These are phyloP conservation scores for Neofusicoccum laricinum DNA, from an alignment of 2,329 filamentous ascomycete genomes.

Conservation along the genomic window DNA sequence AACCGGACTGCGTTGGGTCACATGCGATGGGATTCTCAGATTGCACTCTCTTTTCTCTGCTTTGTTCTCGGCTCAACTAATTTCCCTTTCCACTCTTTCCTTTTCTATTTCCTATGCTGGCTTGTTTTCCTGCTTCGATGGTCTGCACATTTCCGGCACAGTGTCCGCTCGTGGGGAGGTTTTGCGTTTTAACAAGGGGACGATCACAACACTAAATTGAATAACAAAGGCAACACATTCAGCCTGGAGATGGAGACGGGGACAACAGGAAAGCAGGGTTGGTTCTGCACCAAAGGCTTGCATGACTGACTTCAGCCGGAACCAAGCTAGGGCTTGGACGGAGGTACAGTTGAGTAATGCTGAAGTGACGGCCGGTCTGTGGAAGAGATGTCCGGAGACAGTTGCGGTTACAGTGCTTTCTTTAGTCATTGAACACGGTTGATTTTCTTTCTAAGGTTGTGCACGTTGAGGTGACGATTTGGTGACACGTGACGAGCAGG, in stretches of 20 bases:
- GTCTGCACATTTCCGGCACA: conserved; percentile 15
- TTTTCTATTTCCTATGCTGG: conserved; percentile 1
- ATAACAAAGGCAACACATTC: not conserved
- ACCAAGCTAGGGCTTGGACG: not conserved
- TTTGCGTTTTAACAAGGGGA: conserved; percentile 15
- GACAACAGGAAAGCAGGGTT: not conserved
- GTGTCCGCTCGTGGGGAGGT: conserved; percentile 18
- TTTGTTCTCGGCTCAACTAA: conserved; percentile 9
- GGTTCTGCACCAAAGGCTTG: not conserved
- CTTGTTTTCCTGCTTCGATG: conserved; percentile 7
- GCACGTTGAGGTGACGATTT: not conserved
- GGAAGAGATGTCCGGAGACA: not conserved
- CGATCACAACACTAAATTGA: conserved; percentile 14
- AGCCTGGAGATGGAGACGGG: not conserved
- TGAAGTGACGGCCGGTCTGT: not conserved
- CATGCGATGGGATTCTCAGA: conserved; percentile 15
- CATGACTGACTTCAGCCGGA: not conserved
- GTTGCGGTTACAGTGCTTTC: not conserved
- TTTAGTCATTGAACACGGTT: not conserved
- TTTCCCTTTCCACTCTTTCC: conserved; percentile 7
- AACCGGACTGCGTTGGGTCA: not conserved
- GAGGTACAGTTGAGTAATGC: not conserved
- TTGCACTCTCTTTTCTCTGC: conserved; percentile 8
- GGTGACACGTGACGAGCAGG: not conserved
- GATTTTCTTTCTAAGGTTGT: not conserved